phyloP scores from a whole-genome alignment of 257 asterid genomes.

The Ocimum tenuiflorum region DNA sequence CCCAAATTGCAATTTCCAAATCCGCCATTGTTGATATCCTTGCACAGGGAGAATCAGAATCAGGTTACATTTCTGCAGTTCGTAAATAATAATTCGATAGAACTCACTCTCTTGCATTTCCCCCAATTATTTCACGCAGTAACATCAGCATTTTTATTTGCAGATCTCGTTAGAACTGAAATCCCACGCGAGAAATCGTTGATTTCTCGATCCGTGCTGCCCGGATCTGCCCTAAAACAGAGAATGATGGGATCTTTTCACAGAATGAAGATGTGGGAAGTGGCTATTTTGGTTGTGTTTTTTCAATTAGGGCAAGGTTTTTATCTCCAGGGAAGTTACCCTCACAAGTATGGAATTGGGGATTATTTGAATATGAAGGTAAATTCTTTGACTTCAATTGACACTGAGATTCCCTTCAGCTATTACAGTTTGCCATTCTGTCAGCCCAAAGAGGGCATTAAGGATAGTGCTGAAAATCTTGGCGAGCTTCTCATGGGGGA shows the following conservation, averaged over 20 bases:
- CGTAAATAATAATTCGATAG: not conserved
- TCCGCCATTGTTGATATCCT: constrained; percentile 9
- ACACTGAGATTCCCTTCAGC: constrained; percentile 74
- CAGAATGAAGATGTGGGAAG: constrained; percentile 50
- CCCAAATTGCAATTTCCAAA: constrained; percentile 9
- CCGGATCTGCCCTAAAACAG: constrained; percentile 42
- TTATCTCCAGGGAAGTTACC: constrained; percentile 89
- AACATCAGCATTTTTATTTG: not conserved
- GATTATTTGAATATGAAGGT: constrained; percentile 72
- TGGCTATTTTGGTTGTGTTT: constrained; percentile 34
- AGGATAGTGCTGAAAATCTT: constrained; percentile 82
- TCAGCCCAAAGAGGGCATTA: constrained; percentile 59
- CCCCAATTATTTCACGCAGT: not conserved
- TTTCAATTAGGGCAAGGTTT: constrained; percentile 54
- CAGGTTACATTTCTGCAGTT: constrained; percentile 22
- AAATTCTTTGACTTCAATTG: constrained; percentile 81
- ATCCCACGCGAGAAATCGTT: constrained; percentile 6
- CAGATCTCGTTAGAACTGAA: constrained; percentile 24
- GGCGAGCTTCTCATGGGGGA: constrained; percentile 97
- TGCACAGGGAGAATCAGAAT: not conserved
- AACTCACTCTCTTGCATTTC: not conserved
- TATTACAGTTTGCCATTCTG: constrained; percentile 85
- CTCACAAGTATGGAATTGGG: constrained; percentile 67
- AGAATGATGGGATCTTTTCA: constrained; percentile 52
- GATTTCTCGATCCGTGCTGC: constrained; percentile 44